Conservation (phyloP, 2,329 filamentous ascomycete genomes). For the Aspergillus puulaauensis region DNA sequence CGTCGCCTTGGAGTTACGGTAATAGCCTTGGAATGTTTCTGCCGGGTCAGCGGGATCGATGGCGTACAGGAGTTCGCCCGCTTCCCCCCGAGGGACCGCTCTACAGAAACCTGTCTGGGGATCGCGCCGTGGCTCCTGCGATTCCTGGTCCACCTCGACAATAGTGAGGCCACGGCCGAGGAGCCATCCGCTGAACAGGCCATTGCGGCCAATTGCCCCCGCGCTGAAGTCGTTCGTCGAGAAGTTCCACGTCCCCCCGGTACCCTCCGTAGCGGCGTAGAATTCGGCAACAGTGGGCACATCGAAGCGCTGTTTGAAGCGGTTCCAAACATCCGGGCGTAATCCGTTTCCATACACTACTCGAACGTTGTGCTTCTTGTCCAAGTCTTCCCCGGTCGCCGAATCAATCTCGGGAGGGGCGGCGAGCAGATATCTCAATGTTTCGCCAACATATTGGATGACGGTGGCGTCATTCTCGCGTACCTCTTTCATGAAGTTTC, state of each 20-base stretch:
- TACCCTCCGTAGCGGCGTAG: conserved; percentile 75
- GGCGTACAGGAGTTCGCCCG: conserved; percentile 74
- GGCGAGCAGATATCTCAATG: conserved; percentile 76
- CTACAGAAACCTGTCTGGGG: conserved; percentile 68
- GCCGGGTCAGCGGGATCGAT: conserved; percentile 65
- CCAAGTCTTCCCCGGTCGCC: conserved; percentile 64
- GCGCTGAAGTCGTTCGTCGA: conserved; percentile 69
- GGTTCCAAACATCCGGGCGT: conserved; percentile 80
- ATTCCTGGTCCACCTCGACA: conserved; percentile 70
- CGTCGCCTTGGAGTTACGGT: conserved; percentile 69
- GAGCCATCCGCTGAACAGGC: conserved; percentile 59
- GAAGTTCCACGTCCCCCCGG: conserved; percentile 69
- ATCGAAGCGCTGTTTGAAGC: conserved; percentile 77
- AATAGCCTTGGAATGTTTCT: conserved; percentile 77
- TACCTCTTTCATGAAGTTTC: conserved; percentile 74
- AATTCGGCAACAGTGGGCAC: conserved; percentile 75
- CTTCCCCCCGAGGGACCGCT: conserved; percentile 57
- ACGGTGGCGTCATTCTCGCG: conserved; percentile 69
- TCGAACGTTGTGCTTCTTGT: conserved; percentile 71
- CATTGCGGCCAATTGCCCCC: conserved; percentile 77
- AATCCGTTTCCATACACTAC: conserved; percentile 82
- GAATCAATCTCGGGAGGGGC: conserved; percentile 63
- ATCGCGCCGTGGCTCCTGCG: conserved; percentile 67
- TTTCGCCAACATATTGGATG: conserved; percentile 87
- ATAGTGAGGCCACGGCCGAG: conserved; percentile 55